phyloP scores from a whole-genome alignment of 139 green algal genomes.

The Chlorella sorokiniana region DNA sequence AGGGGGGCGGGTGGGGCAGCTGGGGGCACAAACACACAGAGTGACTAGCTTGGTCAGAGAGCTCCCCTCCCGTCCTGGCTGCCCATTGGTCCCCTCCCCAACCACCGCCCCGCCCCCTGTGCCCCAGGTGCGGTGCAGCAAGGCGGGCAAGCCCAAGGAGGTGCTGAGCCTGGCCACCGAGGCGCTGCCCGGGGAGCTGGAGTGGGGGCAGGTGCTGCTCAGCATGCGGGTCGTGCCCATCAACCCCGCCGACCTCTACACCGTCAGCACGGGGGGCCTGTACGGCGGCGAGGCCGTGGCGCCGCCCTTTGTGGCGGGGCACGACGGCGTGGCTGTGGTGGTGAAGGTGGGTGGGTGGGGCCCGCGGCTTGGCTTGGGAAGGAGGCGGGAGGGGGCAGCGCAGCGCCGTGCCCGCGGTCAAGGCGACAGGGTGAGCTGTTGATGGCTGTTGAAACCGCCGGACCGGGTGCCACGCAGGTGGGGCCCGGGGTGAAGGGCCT shows the following conservation, averaged over 20 bases:
- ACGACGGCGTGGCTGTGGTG: slow-evolving; percentile 77
- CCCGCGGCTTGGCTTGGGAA: no score
- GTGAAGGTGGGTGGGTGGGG: slow-evolving; percentile 58
- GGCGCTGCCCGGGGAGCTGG: slow-evolving; percentile 66
- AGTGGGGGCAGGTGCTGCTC: slow-evolving; percentile 85
- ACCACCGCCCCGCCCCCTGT: neutral
- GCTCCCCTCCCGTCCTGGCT: no score
- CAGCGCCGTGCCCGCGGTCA: no score
- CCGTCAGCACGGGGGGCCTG: slow-evolving; percentile 57
- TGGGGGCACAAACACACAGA: neutral
- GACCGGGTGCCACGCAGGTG: slow-evolving; percentile 53
- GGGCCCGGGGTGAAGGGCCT: slow-evolving; percentile 84
- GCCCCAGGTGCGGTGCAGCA: slow-evolving; percentile 49
- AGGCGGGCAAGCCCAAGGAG: slow-evolving; percentile 39
- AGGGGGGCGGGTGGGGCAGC: neutral
- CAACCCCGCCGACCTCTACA: slow-evolving; percentile 71
- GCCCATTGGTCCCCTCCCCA: no score
- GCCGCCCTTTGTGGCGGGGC: slow-evolving; percentile 70
- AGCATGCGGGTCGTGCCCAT: slow-evolving; percentile 65
- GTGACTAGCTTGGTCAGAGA: no score
- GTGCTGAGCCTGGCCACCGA: slow-evolving; percentile 51
- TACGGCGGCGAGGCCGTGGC: slow-evolving; percentile 59
- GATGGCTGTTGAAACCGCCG: neutral
- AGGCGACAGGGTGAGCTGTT: neutral
- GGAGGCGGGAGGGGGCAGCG: no score